phyloP scores from a whole-genome alignment of 768 basidiomycete genomes.

The Macrolepiota albuminosa region DNA sequence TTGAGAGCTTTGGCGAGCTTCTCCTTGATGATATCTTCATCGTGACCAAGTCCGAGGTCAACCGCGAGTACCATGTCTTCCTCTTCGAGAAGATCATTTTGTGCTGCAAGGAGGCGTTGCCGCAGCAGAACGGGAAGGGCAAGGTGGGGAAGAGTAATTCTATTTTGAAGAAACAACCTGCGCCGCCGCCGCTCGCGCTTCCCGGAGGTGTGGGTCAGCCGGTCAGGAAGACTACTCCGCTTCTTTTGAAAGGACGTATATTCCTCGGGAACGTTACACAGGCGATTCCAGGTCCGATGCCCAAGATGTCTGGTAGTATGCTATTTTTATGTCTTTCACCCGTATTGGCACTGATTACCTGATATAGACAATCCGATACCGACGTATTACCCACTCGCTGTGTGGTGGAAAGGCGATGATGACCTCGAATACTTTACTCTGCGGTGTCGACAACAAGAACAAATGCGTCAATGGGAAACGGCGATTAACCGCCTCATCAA shows the following conservation, averaged over 20 bases:
- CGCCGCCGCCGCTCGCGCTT: conserved; percentile 39
- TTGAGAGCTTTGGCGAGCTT: conserved; percentile 91
- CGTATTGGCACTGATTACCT: background rate
- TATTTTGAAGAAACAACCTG: conserved; percentile 78
- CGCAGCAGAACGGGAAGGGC: conserved; percentile 53
- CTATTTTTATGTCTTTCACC: conserved; percentile 13
- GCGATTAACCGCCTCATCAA: conserved; percentile 86
- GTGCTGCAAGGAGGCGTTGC: conserved; percentile 90
- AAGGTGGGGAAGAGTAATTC: conserved; percentile 83
- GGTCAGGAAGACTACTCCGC: conserved; percentile 73
- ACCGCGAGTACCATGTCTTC: conserved; percentile 98
- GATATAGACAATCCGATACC: conserved; percentile 40
- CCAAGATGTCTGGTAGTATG: conserved; percentile 49
- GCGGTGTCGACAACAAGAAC: conserved; percentile 89
- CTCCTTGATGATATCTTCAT: conserved; percentile 93
- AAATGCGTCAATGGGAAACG: conserved; percentile 88
- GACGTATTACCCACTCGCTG: conserved; percentile 74
- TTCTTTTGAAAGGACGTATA: conserved; percentile 93
- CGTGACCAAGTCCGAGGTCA: conserved; percentile 94
- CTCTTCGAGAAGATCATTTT: conserved; percentile 98
- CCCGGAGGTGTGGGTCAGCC: conserved; percentile 51
- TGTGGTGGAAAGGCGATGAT: conserved; percentile 94
- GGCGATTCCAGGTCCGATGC: conserved; percentile 58
- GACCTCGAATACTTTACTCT: conserved; percentile 92
- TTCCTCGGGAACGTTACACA: conserved; percentile 95